These are phyloP conservation scores for Saccharomycopsis hybrid DNA, from an alignment of 1,139 yeast genomes.

Conservation along the genomic window DNA sequence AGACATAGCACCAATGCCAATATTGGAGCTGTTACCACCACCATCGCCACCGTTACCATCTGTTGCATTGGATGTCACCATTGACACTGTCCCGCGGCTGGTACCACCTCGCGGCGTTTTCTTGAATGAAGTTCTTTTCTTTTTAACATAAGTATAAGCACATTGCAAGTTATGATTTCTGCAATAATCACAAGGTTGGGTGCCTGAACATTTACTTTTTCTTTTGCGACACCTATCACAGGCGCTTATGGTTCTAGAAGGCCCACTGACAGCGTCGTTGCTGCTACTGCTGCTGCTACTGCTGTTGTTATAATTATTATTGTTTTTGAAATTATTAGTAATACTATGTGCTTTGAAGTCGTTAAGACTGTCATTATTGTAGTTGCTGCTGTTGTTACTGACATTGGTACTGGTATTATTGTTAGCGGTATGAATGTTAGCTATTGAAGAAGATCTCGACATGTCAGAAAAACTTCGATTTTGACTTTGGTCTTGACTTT, in stretches of 20 bases:
- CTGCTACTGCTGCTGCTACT: too few species aligned
- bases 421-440: not conserved
- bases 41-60: not conserved
- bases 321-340: too few species aligned
- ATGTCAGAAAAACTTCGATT: too few species aligned
- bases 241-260: slow-evolving; percentile 8
- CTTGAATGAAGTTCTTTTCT: slow-evolving; percentile 8
- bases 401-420: not conserved
- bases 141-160: slow-evolving; percentile 14
- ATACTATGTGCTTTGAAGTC: too few species aligned
- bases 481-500: too few species aligned
- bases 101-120: not conserved
- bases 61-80: not conserved
- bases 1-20: not conserved
- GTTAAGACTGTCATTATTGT: too few species aligned
- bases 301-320: too few species aligned
- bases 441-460: too few species aligned
- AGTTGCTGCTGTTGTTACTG: not conserved
- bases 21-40: not conserved
- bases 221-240: slow-evolving; percentile 18
- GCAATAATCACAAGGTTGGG: slow-evolving; percentile 12
- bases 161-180: slow-evolving; percentile 6
- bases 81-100: not conserved
- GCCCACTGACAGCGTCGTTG: too few species aligned
- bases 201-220: slow-evolving; percentile 15